Evolutionary conservation across 2,329 filamentous ascomycete species (phyloP).

Genomic region (Fusarium xyrophilum): DNA sequence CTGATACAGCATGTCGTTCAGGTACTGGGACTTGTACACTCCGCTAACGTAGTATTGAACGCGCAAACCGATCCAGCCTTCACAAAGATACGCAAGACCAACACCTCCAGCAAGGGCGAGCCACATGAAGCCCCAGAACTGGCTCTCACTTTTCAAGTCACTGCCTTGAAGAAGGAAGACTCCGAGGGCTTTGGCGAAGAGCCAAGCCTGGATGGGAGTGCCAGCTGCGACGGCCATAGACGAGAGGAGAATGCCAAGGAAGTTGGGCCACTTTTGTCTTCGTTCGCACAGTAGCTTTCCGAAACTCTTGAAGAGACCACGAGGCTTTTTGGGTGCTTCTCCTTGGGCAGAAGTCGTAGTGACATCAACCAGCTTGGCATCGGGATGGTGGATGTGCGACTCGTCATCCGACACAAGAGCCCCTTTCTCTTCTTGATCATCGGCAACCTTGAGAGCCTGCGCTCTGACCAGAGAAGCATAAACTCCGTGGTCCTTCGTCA

Average conservation of each 20-base stretch:
- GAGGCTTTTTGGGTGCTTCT: not conserved
- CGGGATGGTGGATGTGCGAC: not conserved
- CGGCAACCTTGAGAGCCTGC: conserved; percentile 18
- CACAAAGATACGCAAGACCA: conserved; percentile 40
- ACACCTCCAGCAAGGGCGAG: conserved; percentile 41
- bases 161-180: conserved; percentile 37
- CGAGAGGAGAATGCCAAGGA: conserved; percentile 35
- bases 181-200: conserved; percentile 41
- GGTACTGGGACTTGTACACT: conserved; percentile 41
- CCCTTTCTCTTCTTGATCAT: not conserved
- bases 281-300: conserved; percentile 33
- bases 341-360: not conserved
- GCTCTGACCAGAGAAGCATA: conserved; percentile 39
- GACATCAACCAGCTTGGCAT: not conserved
- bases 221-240: conserved; percentile 39
- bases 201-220: conserved; percentile 43
- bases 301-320: conserved; percentile 18
- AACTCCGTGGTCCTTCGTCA: conserved; percentile 52
- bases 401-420: not conserved
- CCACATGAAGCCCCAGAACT: conserved; percentile 46
- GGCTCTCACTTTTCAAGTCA: conserved; percentile 40
- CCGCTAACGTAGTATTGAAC: conserved; percentile 30
- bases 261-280: conserved; percentile 36
- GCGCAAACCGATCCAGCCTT: conserved; percentile 32
- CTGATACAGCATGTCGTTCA: conserved; percentile 43